phyloP scores from a whole-genome alignment of 257 asterid species.

The Rehmannia glutinosa region DNA sequence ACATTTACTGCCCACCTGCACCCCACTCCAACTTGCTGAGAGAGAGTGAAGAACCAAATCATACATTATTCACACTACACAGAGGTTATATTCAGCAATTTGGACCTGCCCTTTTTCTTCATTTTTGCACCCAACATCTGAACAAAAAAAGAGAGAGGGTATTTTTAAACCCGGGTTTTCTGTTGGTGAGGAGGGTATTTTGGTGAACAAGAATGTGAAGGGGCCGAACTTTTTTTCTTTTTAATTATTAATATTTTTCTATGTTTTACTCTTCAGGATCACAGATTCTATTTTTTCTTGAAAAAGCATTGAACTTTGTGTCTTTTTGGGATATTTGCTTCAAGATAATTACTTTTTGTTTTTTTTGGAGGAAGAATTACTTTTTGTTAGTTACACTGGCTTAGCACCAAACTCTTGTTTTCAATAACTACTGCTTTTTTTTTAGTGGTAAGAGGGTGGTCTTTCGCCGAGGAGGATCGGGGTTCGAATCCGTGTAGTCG shows the following conservation, averaged over 20 bases:
- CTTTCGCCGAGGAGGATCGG: too few species aligned
- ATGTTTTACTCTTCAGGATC: not conserved
- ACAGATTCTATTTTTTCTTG: not conserved
- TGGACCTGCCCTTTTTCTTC: constrained; percentile 7
- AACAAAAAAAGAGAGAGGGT: not conserved
- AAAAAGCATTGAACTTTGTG: not conserved
- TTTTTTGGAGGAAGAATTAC: not conserved
- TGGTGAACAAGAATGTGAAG: too few species aligned
- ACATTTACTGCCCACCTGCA: constrained; percentile 13
- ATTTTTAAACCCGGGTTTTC: too few species aligned
- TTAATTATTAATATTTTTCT: not conserved
- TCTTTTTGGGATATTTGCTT: not conserved
- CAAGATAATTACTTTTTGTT: not conserved
- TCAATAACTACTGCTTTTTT: too few species aligned
- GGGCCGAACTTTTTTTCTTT: too few species aligned
- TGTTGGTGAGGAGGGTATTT: too few species aligned
- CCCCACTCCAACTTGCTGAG: constrained; percentile 18
- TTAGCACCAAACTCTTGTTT: too few species aligned
- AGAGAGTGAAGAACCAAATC: not conserved
- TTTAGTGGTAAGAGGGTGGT: too few species aligned
- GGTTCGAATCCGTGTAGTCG: too few species aligned
- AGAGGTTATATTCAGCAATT: not conserved
- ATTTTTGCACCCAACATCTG: not conserved
- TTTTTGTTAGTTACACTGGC: too few species aligned
- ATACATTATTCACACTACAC: not conserved